Evolutionary conservation across 805 yeast species (phyloP).

Genomic region (Teunomyces pallodes): DNA sequence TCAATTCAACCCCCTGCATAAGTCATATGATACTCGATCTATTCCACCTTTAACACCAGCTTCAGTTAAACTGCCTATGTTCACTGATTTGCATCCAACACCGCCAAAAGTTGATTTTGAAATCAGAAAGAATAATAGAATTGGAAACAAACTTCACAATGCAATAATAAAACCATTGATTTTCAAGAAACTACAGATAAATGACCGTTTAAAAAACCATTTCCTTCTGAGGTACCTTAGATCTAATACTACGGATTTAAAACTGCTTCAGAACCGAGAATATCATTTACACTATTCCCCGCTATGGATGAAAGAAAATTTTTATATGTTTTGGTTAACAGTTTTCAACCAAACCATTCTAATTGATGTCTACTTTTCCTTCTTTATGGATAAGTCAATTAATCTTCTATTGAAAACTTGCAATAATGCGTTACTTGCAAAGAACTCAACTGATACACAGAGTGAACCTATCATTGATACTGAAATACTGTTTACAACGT

Average conservation of each 20-base stretch:
- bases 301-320: conserved; percentile 22
- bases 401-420: conserved; percentile 23
- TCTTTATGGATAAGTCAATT: conserved; percentile 37
- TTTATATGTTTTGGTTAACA: conserved; percentile 28
- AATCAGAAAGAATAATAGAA: not conserved
- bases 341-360: conserved; percentile 27
- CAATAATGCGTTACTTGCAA: conserved; percentile 7
- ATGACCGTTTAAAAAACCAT: conserved; percentile 10
- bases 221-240: conserved; percentile 15
- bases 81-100: not conserved
- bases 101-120: not conserved
- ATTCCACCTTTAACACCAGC: not conserved
- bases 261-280: conserved; percentile 13
- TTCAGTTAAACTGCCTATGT: not conserved
- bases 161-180: conserved; percentile 11
- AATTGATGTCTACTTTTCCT: conserved; percentile 31
- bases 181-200: conserved; percentile 12
- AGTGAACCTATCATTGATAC: conserved; percentile 4
- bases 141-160: conserved; percentile 20
- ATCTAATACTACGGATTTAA: conserved; percentile 9
- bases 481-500: conserved; percentile 16
- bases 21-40: not conserved
- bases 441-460: not conserved
- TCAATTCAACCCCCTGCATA: not conserved
- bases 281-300: conserved; percentile 17